These are phyloP conservation scores for Piloderma croceum DNA, from an alignment of 768 basidiomycete genomes.

Conservation along the genomic window DNA sequence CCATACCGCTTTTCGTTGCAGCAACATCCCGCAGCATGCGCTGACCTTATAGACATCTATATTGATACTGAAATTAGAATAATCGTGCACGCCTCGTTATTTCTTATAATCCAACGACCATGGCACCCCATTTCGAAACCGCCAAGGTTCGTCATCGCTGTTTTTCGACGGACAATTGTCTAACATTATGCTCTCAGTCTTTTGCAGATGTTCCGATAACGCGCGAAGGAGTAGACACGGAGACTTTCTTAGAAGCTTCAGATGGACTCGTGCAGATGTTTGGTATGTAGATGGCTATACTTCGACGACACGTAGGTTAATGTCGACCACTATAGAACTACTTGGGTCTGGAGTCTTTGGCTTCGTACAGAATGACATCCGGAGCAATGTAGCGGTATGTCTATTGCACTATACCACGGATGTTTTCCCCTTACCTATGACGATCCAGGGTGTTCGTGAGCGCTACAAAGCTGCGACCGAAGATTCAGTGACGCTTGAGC, in stretches of 20 bases:
- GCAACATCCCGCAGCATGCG: too few relatives aligned
- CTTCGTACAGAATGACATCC: slow-evolving; percentile 68
- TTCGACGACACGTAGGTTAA: too few relatives aligned
- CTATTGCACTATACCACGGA: slow-evolving; percentile 6
- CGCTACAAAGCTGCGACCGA: slow-evolving; percentile 41
- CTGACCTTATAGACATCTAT: too few relatives aligned
- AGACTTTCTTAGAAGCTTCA: slow-evolving; percentile 77
- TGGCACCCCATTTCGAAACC: slow-evolving; percentile 63
- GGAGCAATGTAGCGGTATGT: slow-evolving; percentile 58
- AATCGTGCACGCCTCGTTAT: too few relatives aligned
- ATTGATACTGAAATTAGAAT: too few relatives aligned
- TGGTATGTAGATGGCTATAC: slow-evolving; percentile 51
- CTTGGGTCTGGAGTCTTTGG: slow-evolving; percentile 65
- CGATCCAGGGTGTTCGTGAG: slow-evolving; percentile 56
- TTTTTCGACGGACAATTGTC: background rate
- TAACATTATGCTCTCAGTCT: slow-evolving; percentile 45
- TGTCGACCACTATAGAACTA: slow-evolving; percentile 50
- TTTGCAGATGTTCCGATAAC: slow-evolving; percentile 79
- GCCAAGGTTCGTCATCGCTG: slow-evolving; percentile 44
- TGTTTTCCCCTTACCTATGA: slow-evolving; percentile 7
- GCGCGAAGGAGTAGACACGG: slow-evolving; percentile 74
- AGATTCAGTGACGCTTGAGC: slow-evolving; percentile 52
- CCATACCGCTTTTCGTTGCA: too few relatives aligned
- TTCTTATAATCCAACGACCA: too few relatives aligned
- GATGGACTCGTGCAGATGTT: slow-evolving; percentile 78